These are phyloP conservation scores for Stachybotrys chartarum DNA, from an alignment of 2,329 filamentous ascomycete genomes.

Conservation along the genomic window DNA sequence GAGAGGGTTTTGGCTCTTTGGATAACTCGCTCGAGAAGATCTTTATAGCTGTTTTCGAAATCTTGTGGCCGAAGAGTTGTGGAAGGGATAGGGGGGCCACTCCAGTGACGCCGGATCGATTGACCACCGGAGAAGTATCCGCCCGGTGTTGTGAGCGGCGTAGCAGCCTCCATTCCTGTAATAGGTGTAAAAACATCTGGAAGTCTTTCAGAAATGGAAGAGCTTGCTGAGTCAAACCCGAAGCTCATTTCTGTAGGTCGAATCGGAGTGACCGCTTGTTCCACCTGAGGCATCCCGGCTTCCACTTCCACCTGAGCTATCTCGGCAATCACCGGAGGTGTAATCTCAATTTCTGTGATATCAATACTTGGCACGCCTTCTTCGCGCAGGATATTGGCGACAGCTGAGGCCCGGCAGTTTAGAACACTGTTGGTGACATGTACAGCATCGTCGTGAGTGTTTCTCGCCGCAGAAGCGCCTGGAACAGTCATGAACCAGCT, in stretches of 20 bases:
- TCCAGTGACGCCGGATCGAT: background rate
- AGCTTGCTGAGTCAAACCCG: background rate
- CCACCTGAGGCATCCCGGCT: background rate
- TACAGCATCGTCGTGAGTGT: conserved; percentile 1
- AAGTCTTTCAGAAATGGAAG: background rate
- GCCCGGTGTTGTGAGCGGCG: background rate
- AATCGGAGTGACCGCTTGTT: background rate
- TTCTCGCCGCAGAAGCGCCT: conserved; percentile 2
- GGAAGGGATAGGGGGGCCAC: background rate
- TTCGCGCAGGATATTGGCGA: background rate
- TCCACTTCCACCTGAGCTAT: background rate
- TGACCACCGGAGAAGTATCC: background rate
- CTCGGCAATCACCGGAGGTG: background rate
- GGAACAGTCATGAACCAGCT: conserved; percentile 27
- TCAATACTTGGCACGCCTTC: background rate
- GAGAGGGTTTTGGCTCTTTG: background rate
- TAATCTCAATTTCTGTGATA: background rate
- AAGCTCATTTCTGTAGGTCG: background rate
- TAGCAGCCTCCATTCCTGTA: background rate
- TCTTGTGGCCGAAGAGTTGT: background rate
- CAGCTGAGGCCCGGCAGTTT: conserved; percentile 8
- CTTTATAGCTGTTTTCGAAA: background rate
- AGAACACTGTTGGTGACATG: conserved; percentile 8
- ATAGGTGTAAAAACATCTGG: background rate
- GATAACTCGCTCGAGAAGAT: background rate